Conservation (phyloP, 1,284 basidiomycete species). For the Amylostereum chailletii region DNA sequence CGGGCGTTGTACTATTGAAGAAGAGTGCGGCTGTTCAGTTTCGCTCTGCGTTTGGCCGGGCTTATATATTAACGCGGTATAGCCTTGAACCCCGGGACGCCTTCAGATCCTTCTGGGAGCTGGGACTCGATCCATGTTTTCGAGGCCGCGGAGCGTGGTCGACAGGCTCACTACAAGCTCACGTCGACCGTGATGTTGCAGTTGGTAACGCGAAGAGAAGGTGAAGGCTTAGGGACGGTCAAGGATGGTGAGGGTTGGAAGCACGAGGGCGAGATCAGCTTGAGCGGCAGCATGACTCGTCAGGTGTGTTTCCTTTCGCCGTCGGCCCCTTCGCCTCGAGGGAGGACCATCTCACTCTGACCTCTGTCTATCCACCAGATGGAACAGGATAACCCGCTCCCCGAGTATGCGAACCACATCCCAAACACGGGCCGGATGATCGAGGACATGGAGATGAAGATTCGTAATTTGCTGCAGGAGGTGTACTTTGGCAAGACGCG, state of each 20-base stretch:
- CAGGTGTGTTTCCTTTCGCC: slow-evolving; percentile 51
- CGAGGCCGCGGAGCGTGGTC: slow-evolving; percentile 83
- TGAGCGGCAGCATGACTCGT: slow-evolving; percentile 95
- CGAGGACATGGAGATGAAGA: slow-evolving; percentile 99
- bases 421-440: slow-evolving; percentile 90
- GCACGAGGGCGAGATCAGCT: slow-evolving; percentile 66
- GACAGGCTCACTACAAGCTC: slow-evolving; percentile 93
- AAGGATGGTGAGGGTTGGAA: slow-evolving; percentile 33
- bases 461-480: slow-evolving; percentile 92
- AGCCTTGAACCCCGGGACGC: slow-evolving; percentile 51
- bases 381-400: slow-evolving; percentile 80
- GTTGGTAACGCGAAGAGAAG: slow-evolving; percentile 50
- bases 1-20: slow-evolving; percentile 94
- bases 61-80: slow-evolving; percentile 1
- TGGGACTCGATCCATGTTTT: slow-evolving; percentile 99
- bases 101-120: slow-evolving; percentile 64
- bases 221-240: slow-evolving; percentile 24
- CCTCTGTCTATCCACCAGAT: slow-evolving; percentile 36
- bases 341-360: not conserved
- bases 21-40: slow-evolving; percentile 59
- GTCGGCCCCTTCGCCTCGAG: not conserved
- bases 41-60: not conserved
- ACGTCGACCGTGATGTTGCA: slow-evolving; percentile 98
- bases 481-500: slow-evolving; percentile 99
- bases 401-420: slow-evolving; percentile 77